Conservation (phyloP, 1,139 yeast genomes). For the Taphrina wiesneri region DNA sequence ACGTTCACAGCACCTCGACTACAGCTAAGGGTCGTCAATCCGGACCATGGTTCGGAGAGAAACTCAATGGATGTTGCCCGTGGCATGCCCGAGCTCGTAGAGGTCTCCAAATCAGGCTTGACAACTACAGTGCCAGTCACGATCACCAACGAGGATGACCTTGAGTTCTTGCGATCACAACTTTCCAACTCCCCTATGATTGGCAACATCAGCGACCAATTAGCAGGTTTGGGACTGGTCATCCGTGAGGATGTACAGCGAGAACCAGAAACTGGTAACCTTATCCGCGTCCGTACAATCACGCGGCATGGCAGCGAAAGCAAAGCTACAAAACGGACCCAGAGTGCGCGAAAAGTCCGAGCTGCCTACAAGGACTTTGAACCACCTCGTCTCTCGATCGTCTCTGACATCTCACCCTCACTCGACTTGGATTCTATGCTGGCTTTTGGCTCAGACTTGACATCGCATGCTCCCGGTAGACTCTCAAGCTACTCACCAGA, state of each 20-base stretch:
- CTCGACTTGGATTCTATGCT: constrained; percentile 21
- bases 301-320: background rate
- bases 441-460: background rate
- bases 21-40: constrained; percentile 28
- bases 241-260: constrained; percentile 19
- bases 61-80: constrained; percentile 2
- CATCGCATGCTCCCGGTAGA: background rate
- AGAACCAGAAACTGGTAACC: constrained; percentile 7
- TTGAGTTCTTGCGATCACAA: constrained; percentile 17
- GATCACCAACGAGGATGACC: constrained; percentile 27
- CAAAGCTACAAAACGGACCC: background rate
- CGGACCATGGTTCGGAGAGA: background rate
- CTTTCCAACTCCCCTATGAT: constrained; percentile 10
- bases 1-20: constrained; percentile 29
- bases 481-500: constrained; percentile 5
- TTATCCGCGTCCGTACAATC: constrained; percentile 6
- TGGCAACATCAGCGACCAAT: constrained; percentile 18
- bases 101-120: background rate
- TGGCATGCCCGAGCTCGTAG: constrained; percentile 19
- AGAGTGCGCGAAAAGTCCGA: background rate
- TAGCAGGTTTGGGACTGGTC: constrained; percentile 24
- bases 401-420: background rate
- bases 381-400: constrained; percentile 14
- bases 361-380: background rate
- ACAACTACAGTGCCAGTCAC: constrained; percentile 10